Base-by-base conservation (phyloP, 2,329 filamentous ascomycete species). In the Knufia petricola region DNA sequence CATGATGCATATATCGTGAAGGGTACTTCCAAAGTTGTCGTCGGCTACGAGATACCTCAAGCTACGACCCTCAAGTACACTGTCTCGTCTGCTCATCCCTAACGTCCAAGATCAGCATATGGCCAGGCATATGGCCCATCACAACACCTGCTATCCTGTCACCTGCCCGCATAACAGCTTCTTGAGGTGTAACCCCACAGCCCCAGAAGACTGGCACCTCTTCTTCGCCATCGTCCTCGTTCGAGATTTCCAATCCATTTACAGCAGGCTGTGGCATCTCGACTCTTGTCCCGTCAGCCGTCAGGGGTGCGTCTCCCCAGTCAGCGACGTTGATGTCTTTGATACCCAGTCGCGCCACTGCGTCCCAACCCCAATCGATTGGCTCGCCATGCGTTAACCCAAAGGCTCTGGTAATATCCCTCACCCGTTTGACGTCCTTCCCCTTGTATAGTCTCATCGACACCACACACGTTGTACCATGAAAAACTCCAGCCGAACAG, bases 171-270 rank as follows among this genome's bases (percentile, higher is more conserved):
- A 80, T 74, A 1, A 83, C 76, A 12, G 78, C 79, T 58, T 81
- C 74, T 58, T 83, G 79, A 1, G 81, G 79, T 31, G 80, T 83
- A 9, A 83, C 79, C 28, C 79, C 79, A 58, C 79, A 84, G 0
- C 77, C 80, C 78, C 79, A 77, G 54, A 79, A 79, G 3, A 79
- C 71, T 0, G 76, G 76, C 24, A 80, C 66, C 21, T 72, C 66
- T 1, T 71, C 66, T 12, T 69, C 64, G 17, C 63, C 63, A 12
- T 60, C 55, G 1, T 26, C 20, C 8, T 20, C 21, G n/a, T 21
- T n/a, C 39, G n/a, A 10, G 24, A 19, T n/a, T 4, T 36, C 32
- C 4, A 17, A 6, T n/a, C 6, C n/a, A n/a, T n/a, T 36, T 6
- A n/a, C 32, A 6, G 6, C 20, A 61, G 62, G 31, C 42, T 26